Base-by-base conservation (phyloP, 306 rosid species). In the Fragaria iinumae region DNA sequence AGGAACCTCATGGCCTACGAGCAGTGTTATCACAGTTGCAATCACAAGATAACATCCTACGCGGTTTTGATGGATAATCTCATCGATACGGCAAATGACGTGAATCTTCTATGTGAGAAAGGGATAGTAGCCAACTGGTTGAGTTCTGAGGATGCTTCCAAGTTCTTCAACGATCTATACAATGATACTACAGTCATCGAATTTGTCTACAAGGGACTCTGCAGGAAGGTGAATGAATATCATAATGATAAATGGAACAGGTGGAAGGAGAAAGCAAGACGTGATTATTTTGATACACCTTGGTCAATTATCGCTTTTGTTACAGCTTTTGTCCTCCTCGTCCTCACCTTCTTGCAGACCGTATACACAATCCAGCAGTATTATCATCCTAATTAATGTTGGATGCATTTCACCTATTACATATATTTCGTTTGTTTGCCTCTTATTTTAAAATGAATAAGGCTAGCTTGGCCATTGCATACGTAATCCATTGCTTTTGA, bases 281-380 rank as follows among this genome's bases (percentile, higher is more conserved):
- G 74, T 8, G 73, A 74, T 8, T 64, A 83, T 62, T 78, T 83
- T 32, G 38, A 23, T 4, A 49, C 71, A 13, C 83, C 83, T 0
- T 83, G 86, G 86, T 67, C 77, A 2, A 34, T 18, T 4, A 71
- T 83, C 57, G 69, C 86, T 0, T 11, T 65, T 5, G 0, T 75
- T 25, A 78, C 71, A 0, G 71, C 71, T 1, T 5, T 48, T 29
- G 27, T 70, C 4, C 64, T 55, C 13, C 44, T 83, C 17, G 21
- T 53, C n/a, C 80, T 83, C 75, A 20, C 83, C 17, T 11, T 83
- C 17, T 11, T 83, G 21, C 83, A 83, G 63, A 79, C 83, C 11
- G 1, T 14, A 25, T 75, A 32, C 43, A 36, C 73, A 62, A 68
- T 68, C 6, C 53, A 41, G 44, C 44, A 41, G 1, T 41, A 0